A percentile compares a stretch with the other conserved stretches of the same genome.
Evolutionary conservation across 768 basidiomycete species (phyloP).

Genomic region (Suillus cothurnatus): DNA sequence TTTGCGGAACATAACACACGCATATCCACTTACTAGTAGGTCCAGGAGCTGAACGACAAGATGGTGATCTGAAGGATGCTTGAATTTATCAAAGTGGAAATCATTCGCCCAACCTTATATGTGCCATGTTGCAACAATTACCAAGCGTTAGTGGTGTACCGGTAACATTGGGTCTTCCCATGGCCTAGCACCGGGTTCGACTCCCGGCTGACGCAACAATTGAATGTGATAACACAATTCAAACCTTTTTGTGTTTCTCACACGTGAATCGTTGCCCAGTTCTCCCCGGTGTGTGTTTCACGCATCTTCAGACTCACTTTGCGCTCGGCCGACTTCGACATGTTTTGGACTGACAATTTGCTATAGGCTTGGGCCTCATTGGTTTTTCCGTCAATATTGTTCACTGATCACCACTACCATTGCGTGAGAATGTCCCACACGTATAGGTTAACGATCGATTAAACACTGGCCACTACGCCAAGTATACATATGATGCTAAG

Average conservation of each 20-base stretch:
- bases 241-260: not conserved
- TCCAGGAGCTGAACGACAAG: not conserved
- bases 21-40: not conserved
- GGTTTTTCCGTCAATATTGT: not conserved
- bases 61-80: not conserved
- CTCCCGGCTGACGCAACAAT: slow-evolving; percentile 49
- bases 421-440: not conserved
- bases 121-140: fast-evolving
- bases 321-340: not conserved
- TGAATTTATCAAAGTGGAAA: not conserved
- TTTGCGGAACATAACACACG: not conserved
- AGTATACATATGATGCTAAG: not conserved
- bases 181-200: slow-evolving; percentile 65
- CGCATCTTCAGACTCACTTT: not conserved
- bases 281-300: not conserved
- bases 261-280: not conserved
- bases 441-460: not conserved
- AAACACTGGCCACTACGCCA: not conserved
- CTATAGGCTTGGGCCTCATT: not conserved
- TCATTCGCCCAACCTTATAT: not conserved
- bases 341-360: not conserved
- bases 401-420: not conserved
- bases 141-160: slow-evolving; percentile 60
- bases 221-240: too few species aligned
- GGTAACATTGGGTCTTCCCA: slow-evolving; percentile 92